Base-by-base conservation (phyloP, 2,329 filamentous ascomycete species). In the Pyricularia sp. region DNA sequence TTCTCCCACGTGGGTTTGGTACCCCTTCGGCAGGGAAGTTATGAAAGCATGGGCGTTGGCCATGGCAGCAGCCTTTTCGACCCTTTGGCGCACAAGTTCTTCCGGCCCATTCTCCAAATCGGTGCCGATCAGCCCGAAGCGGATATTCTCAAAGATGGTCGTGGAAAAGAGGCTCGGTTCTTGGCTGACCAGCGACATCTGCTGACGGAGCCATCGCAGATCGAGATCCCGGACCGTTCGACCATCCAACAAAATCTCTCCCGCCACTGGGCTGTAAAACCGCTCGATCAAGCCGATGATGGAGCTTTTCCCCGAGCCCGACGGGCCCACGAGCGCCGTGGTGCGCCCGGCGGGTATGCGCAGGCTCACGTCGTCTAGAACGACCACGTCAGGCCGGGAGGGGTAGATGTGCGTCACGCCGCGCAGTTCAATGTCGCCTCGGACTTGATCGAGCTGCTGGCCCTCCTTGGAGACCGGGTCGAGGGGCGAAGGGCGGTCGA, bases 41-140 rank as follows among this genome's bases (percentile, higher is more conserved):
- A 99, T 90, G 76, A 98, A 98, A 72, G 97, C 93, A 76, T 97
- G 94, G 0, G 94, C 94, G 73, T 98, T 97, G 17, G 95, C 92
- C 84, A 92, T 96, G 78, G 88, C 92, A 10, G 95, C 92, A 17
- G 95, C 95, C 59, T 92, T 86, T 66, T 91, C 84, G 59, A 98
- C 87, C 23, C 94, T 83, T 69, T 91, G 86, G 68, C 80, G 85
- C 69, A 92, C 88, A 75, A 87, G 86, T 67, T 94, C 90, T 36
- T 89, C 86, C 2, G 83, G 81, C 63, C 88, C 88, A 65, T 88
- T 73, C 77, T 97, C 93, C 72, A 89, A 87, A 69, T 86, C 82
- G 1, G 94, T 96, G 65, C 95, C 95, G 71, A 97, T 93, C 17
- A 98, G 83, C 69, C 95, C 95, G 73, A 97, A 89, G n/a, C 86